phyloP scores from a whole-genome alignment of 2,329 filamentous ascomycete species.

The Penicillium sp. region DNA sequence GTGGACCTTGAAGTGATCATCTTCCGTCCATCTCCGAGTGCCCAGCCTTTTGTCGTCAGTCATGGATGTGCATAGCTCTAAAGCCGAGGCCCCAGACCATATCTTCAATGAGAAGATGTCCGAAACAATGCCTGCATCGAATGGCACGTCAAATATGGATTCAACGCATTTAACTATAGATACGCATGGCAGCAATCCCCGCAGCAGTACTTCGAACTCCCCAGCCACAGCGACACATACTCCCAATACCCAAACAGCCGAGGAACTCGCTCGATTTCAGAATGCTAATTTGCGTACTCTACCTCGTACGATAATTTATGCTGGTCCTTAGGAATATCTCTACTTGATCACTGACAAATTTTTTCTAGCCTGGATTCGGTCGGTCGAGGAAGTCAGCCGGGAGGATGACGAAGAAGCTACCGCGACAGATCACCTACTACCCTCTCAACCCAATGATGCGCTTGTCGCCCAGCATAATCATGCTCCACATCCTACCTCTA shows the following conservation, averaged over 20 bases:
- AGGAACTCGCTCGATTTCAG: constrained; percentile 12
- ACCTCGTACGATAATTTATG: constrained; percentile 32
- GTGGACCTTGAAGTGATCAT: constrained; percentile 20
- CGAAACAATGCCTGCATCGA: constrained; percentile 20
- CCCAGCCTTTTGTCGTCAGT: background rate
- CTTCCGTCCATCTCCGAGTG: constrained; percentile 17
- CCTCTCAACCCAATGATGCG: constrained; percentile 40
- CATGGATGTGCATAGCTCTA: constrained; percentile 23
- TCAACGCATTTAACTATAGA: constrained; percentile 18
- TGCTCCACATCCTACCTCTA: constrained; percentile 35
- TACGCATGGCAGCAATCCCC: constrained; percentile 18
- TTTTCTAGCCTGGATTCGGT: constrained; percentile 45
- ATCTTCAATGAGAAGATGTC: constrained; percentile 21
- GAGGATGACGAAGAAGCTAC: constrained; percentile 37
- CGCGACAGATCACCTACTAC: constrained; percentile 36
- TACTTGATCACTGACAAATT: constrained; percentile 4
- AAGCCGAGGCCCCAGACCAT: constrained; percentile 17
- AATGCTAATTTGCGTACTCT: constrained; percentile 33
- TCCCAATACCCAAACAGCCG: constrained; percentile 16
- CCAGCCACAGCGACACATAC: constrained; percentile 19
- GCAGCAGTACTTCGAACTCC: constrained; percentile 21
- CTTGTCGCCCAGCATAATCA: constrained; percentile 49
- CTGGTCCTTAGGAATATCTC: background rate
- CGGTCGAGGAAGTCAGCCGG: constrained; percentile 35
- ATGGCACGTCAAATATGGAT: constrained; percentile 3